Evolutionary conservation across 1,139 yeast species (phyloP).

Genomic region (Hansenula anomala): DNA sequence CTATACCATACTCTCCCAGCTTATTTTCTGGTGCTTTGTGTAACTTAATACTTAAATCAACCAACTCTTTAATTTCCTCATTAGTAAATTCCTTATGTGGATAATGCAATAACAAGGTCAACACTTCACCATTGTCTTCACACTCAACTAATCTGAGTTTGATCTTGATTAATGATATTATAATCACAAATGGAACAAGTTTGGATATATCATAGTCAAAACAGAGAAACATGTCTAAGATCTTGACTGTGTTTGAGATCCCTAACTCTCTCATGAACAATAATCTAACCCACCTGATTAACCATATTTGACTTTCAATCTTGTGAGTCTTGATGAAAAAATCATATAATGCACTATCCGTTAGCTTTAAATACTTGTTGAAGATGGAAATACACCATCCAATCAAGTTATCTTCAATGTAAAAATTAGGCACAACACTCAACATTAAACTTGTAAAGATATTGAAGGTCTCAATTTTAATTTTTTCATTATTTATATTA

Average conservation of each 20-base stretch:
- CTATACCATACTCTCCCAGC: conserved; percentile 12
- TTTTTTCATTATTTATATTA: conserved; percentile 17
- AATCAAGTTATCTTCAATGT: conserved; percentile 26
- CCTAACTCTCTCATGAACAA: conserved; percentile 58
- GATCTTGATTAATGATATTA: conserved; percentile 46
- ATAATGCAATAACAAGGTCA: conserved; percentile 55
- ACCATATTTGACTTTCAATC: conserved; percentile 62
- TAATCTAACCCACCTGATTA: conserved; percentile 59
- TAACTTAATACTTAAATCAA: conserved; percentile 16
- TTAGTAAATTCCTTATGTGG: conserved; percentile 28
- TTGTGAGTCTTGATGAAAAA: conserved; percentile 46
- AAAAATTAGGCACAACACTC: conserved; percentile 30
- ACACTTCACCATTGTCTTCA: conserved; percentile 56
- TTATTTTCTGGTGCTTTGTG: conserved; percentile 13
- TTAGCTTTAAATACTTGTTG: conserved; percentile 44
- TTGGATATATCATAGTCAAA: conserved; percentile 30
- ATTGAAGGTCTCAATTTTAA: conserved; percentile 23
- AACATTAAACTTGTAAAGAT: conserved; percentile 28
- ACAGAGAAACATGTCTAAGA: conserved; percentile 58
- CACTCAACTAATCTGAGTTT: conserved; percentile 42
- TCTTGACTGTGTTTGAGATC: conserved; percentile 34
- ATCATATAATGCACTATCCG: conserved; percentile 31
- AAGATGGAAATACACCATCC: conserved; percentile 30
- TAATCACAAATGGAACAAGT: conserved; percentile 46
- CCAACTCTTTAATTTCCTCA: conserved; percentile 13